A percentile compares a stretch with the other conserved stretches of the same genome.
Evolutionary conservation across 352 stramenopile species (phyloP).

Genomic region (Aphanomyces stellatus): DNA sequence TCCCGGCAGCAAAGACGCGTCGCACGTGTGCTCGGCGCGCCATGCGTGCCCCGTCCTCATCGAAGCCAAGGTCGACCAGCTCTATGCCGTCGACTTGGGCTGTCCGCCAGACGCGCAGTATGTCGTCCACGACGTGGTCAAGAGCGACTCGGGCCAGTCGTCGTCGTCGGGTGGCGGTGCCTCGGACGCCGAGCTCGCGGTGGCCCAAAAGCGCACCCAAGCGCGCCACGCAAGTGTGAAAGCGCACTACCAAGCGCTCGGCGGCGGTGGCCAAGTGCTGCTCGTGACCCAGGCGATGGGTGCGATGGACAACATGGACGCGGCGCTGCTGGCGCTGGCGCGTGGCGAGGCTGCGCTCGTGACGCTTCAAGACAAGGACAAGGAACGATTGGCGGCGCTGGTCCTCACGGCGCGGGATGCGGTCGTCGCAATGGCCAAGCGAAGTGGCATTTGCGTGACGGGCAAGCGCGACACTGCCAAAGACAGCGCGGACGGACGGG

Average conservation of each 20-base stretch:
- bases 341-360: constrained; percentile 25
- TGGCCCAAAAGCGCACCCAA: constrained; percentile 44
- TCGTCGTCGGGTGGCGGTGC: constrained; percentile 7
- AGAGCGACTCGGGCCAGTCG: constrained; percentile 53
- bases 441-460: constrained; percentile 49
- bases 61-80: constrained; percentile 30
- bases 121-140: constrained; percentile 47
- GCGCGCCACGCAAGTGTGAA: constrained; percentile 44
- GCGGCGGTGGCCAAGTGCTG: constrained; percentile 39
- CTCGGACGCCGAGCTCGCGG: constrained; percentile 32
- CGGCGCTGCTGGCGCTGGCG: constrained; percentile 30
- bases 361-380: not conserved
- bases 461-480: constrained; percentile 46
- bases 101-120: constrained; percentile 41
- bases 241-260: constrained; percentile 51
- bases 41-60: constrained; percentile 36
- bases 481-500: constrained; percentile 40
- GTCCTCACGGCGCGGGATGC: constrained; percentile 35
- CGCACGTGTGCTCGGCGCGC: constrained; percentile 16
- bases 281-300: constrained; percentile 43
- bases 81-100: constrained; percentile 43
- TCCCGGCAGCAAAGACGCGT: constrained; percentile 3
- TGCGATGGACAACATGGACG: constrained; percentile 53
- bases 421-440: constrained; percentile 39
- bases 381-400: constrained; percentile 23